phyloP scores from a whole-genome alignment of 306 rosid genomes.

The Coriaria nepalensis region DNA sequence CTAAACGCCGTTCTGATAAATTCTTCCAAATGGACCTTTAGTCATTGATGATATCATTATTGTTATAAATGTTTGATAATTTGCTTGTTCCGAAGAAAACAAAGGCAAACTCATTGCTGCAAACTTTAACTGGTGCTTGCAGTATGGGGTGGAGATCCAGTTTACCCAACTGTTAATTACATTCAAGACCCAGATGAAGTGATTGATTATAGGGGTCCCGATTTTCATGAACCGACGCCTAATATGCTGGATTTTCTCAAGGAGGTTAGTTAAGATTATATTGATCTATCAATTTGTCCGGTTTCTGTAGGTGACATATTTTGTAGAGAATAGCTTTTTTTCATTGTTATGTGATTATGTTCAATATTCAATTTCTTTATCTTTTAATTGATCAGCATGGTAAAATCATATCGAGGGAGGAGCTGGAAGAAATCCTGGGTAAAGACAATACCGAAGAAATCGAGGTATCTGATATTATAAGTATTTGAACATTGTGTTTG shows the following conservation, averaged over 20 bases:
- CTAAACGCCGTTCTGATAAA: no score
- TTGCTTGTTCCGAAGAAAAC: no score
- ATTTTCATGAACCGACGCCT: constrained; percentile 94
- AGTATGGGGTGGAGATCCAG: constrained; percentile 99
- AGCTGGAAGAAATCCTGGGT: constrained; percentile 52
- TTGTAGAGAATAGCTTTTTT: no score
- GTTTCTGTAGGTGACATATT: no score
- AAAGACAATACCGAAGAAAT: constrained; percentile 59
- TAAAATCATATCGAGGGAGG: constrained; percentile 76
- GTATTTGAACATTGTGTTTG: constrained; percentile 5
- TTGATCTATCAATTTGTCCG: no score
- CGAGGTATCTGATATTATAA: constrained; percentile 41
- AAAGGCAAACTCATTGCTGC: no score
- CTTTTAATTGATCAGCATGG: constrained; percentile 47
- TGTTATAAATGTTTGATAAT: no score
- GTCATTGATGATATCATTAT: no score
- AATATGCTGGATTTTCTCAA: constrained; percentile 56
- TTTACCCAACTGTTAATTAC: constrained; percentile 89
- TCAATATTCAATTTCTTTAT: no score
- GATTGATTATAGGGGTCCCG: constrained; percentile 78
- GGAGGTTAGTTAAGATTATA: constrained; percentile 87
- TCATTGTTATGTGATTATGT: no score
- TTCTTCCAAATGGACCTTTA: no score
- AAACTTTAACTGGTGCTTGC: constrained; percentile 28
- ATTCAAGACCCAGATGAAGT: constrained; percentile 86